These are phyloP conservation scores for Naganishia randhawae DNA, from an alignment of 768 basidiomycete species.

Conservation along the genomic window DNA sequence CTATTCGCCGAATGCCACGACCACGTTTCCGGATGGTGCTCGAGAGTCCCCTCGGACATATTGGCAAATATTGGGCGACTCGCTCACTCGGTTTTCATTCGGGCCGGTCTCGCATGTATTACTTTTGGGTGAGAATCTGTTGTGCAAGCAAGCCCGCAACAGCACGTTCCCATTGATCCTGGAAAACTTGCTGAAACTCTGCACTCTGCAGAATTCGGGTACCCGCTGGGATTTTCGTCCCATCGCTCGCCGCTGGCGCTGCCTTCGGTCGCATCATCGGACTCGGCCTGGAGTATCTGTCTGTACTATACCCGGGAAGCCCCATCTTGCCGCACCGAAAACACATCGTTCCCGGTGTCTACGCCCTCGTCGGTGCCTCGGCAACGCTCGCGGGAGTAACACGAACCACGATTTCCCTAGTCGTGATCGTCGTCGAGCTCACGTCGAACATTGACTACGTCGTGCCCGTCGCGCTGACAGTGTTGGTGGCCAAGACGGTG, in stretches of 20 bases:
- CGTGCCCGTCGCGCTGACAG: conserved; percentile 51
- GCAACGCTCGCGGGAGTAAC: conserved; percentile 94
- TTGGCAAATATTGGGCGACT: conserved; percentile 50
- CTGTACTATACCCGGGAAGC: not conserved
- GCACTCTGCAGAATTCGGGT: conserved; percentile 60
- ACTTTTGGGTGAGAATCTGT: conserved; percentile 23
- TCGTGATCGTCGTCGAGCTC: conserved; percentile 93
- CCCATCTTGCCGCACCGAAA: conserved; percentile 22
- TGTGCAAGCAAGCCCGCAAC: too few relatives aligned
- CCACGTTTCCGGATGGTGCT: conserved; percentile 52
- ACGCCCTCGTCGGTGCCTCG: conserved; percentile 67
- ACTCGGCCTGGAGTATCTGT: conserved; percentile 65
- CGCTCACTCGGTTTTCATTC: conserved; percentile 51
- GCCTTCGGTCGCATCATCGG: conserved; percentile 86
- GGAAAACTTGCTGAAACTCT: not conserved
- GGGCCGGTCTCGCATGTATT: conserved; percentile 23
- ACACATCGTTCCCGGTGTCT: conserved; percentile 32
- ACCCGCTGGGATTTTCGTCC: conserved; percentile 89
- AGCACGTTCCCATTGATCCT: not conserved
- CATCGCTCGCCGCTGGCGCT: conserved; percentile 85
- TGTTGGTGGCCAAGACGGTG: conserved; percentile 84
- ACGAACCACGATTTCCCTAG: conserved; percentile 74
- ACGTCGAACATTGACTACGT: conserved; percentile 89
- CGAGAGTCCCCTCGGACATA: conserved; percentile 4
- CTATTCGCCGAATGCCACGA: conserved; percentile 68